Base-by-base conservation (phyloP, 2,329 filamentous ascomycete genomes). In the Magnaporthales sp. region DNA sequence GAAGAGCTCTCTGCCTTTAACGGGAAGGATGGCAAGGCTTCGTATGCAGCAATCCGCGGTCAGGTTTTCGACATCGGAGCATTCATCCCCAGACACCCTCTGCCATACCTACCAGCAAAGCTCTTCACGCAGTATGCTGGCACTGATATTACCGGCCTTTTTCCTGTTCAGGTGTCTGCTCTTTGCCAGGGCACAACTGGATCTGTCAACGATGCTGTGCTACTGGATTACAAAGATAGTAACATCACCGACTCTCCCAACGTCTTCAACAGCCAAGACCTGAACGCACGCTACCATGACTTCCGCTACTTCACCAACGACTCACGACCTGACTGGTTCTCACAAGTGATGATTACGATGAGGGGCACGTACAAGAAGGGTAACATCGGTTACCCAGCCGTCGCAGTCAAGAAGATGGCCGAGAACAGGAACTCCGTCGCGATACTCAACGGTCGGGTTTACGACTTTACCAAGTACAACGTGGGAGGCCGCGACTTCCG, bases 131-230 rank as follows among this genome's bases (percentile, higher is more conserved):
- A 91, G 72, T 99, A 98, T 72, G 93, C 91, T 63, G 95, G 95
- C 66, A 80, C 87, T 60, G 96, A 99, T 73, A 89, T 93, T n/a
- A 96, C 91, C 26, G 82, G 85, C 54, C 83, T 99, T 11, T 99
- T 99, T 80, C 95, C 96, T 0, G 84, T 99, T 0, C 95, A 99
- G 76, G 94, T 99, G 19, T 96, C 90, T 4, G 93, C 94, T 60
- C 84, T 99, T 51, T 99, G 95, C 77, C 86, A 90, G 68, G 95
- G 94, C 67, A 86, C 85, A 32, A 83, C 88, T 70, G 91, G 90
- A 26, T 74, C 73, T 1, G 80, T 87, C 54, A 84, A 92, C 73
- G 84, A 85, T 3, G 84, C 87, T 58, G 91, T 99, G n/a, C 89
- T 90, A 62, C 84, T 99, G 30, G 90, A 94, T 76, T 98, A 94